phyloP scores from a whole-genome alignment of 176 grass and related monocot genomes.

The Luzula sylvatica region DNA sequence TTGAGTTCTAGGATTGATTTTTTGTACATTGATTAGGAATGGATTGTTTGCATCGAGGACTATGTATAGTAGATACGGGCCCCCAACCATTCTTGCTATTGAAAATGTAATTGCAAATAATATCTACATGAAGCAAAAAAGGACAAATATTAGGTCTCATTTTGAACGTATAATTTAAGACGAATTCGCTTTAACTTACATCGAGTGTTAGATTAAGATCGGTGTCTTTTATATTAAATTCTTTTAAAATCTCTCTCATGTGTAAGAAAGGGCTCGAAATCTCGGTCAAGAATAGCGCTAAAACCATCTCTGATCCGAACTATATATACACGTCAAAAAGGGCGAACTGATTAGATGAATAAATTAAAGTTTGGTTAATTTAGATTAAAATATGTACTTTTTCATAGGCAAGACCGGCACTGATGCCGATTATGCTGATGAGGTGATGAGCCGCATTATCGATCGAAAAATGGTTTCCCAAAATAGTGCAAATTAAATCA shows the following conservation, averaged over 20 bases:
- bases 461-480: conserved; percentile 9
- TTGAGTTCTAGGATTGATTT: neutral
- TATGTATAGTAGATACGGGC: conserved; percentile 55
- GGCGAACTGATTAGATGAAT: neutral
- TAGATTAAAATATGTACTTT: conserved; percentile 9
- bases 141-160: no score
- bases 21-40: conserved; percentile 51
- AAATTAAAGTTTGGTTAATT: neutral
- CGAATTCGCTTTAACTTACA: conserved; percentile 29
- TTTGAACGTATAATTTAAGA: neutral
- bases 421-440: conserved; percentile 19
- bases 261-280: conserved; percentile 71
- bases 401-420: conserved; percentile 25
- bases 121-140: conserved; percentile 32
- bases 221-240: conserved; percentile 45
- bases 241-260: conserved; percentile 69
- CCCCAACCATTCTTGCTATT: conserved; percentile 53
- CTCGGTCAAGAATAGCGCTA: conserved; percentile 43
- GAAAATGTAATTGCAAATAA: conserved; percentile 72
- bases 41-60: conserved; percentile 47
- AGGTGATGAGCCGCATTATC: conserved; percentile 28
- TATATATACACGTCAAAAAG: conserved; percentile 2
- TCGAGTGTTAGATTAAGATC: conserved; percentile 64
- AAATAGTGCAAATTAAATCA: conserved; percentile 16
- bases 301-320: conserved; percentile 73